Evolutionary conservation across 2,329 filamentous ascomycete species (phyloP), one percentile per base, ranked within the genome.

Genomic region (Trichoderma sp.): DNA sequence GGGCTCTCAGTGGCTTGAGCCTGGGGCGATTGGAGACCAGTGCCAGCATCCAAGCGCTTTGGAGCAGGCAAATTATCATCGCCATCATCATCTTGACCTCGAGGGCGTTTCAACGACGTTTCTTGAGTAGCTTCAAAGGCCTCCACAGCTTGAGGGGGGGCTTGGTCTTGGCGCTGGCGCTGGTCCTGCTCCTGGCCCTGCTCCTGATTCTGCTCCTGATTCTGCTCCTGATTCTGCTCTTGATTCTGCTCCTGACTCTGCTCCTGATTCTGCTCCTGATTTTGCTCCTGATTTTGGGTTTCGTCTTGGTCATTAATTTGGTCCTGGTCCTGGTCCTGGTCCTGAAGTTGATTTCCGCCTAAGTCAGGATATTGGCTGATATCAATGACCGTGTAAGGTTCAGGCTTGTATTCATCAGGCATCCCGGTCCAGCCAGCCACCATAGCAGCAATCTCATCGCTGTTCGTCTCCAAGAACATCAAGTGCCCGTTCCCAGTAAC

Each of bases 401-500:
- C 36, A 17, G 36, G 13, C 15, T 39, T 39, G 36, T 39, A n/a
- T 20, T 59, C 39, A 15, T 55, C 28, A 9, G 13, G 26, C 13
- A 30, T 15, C 15, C 50, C 20, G 4, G 53, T 15, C 84, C 84
- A 86, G 4, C 75, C 57, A 15, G 79, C 73, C 1, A 86, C 73
- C 12, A 81, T 72, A 3, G 74, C 75, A 2, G 83, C 84, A 68
- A 88, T 80, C 0, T 80, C 75, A 36, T 82, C 73, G 71, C 83
- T 88, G 74, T 89, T 88, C 74, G 79, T 82, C 79, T 88, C 87
- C 39, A 88, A 75, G 59, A 87, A 87, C 79, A 85, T 81, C 71
- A 89, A 82, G 74, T 88, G 87, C 0, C 86, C 87, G 72, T 90
- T 90, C 0, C 88, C 88, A 26, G 78, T 76, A 1, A 89, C 83